phyloP scores from a whole-genome alignment of 495 filamentous ascomycete species.

The Talaromyces proteolyticus region DNA sequence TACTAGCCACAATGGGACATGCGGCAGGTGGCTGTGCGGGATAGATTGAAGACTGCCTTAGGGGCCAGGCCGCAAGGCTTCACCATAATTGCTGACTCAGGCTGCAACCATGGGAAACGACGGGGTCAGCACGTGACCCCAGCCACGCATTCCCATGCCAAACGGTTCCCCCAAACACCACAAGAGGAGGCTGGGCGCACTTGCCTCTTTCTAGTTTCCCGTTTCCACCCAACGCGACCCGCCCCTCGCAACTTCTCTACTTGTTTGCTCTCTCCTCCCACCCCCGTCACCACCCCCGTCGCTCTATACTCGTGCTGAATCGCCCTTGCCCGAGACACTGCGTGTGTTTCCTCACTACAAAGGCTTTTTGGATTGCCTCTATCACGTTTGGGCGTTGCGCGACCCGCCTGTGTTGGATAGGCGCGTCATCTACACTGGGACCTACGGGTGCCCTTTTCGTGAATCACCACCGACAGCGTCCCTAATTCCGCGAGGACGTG shows the following conservation, averaged over 20 bases:
- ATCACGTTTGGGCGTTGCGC: no score
- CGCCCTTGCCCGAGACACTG: not conserved
- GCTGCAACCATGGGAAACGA: no score
- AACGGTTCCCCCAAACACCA: not conserved
- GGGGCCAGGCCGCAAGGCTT: no score
- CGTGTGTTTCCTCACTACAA: not conserved
- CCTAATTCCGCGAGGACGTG: no score
- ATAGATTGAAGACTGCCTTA: no score
- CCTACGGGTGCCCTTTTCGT: not conserved
- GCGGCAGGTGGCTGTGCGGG: no score
- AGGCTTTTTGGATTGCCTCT: no score
- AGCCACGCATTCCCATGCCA: constrained; percentile 13
- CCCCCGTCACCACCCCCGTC: not conserved
- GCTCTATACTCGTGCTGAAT: not conserved
- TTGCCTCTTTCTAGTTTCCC: not conserved
- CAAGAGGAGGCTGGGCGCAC: not conserved
- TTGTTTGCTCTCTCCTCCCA: constrained; percentile 4
- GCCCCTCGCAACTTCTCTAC: constrained; percentile 4
- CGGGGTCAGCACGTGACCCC: constrained; percentile 16
- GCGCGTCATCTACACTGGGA: constrained; percentile 3
- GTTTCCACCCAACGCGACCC: constrained; percentile 3
- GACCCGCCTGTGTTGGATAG: constrained; percentile 5
- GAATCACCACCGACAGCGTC: not conserved
- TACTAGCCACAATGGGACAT: not conserved
- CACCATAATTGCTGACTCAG: no score